phyloP scores from a whole-genome alignment of 495 filamentous ascomycete genomes.

The Baudoinia panamericana region DNA sequence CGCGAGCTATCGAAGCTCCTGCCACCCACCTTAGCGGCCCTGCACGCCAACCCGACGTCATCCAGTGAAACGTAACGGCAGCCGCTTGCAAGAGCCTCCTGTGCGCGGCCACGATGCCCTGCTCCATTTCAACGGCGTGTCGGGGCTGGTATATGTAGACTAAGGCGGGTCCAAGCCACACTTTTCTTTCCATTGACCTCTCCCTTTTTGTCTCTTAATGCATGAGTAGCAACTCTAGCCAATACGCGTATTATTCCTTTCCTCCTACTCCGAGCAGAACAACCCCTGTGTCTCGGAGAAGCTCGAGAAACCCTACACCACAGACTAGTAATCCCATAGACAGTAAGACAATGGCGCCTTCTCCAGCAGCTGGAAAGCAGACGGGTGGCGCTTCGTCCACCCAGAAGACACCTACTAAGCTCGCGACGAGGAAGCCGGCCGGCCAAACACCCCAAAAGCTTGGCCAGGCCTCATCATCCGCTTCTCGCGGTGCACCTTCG shows the following conservation, averaged over 20 bases:
- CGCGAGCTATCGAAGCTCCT: slow-evolving; percentile 13
- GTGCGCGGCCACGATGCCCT: background rate
- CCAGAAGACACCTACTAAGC: slow-evolving; percentile 40
- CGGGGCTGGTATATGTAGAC: slow-evolving; percentile 11
- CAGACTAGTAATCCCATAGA: slow-evolving; percentile 25
- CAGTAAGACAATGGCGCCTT: slow-evolving; percentile 34
- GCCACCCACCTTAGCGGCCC: background rate
- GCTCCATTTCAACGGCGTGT: background rate
- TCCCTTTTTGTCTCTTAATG: slow-evolving; percentile 17
- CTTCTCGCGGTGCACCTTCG: slow-evolving; percentile 17
- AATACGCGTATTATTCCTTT: slow-evolving; percentile 41
- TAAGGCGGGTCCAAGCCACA: slow-evolving; percentile 11
- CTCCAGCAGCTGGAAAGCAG: slow-evolving; percentile 37
- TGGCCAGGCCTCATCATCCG: slow-evolving; percentile 23
- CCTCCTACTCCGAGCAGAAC: slow-evolving; percentile 36
- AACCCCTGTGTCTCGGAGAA: slow-evolving; percentile 24
- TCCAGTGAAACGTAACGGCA: slow-evolving; percentile 5
- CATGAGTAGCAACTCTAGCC: slow-evolving; percentile 36
- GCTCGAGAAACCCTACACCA: slow-evolving; percentile 26
- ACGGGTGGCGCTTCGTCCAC: slow-evolving; percentile 27
- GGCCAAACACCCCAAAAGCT: slow-evolving; percentile 31
- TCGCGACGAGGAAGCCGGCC: slow-evolving; percentile 38
- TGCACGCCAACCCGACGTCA: slow-evolving; percentile 5
- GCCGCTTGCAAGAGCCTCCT: slow-evolving; percentile 1
- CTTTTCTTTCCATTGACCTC: slow-evolving; percentile 3